A percentile compares a stretch with the other conserved stretches of the same genome.
Conservation (phyloP, 1,284 basidiomycete species). For the Austropuccinia psidii region DNA sequence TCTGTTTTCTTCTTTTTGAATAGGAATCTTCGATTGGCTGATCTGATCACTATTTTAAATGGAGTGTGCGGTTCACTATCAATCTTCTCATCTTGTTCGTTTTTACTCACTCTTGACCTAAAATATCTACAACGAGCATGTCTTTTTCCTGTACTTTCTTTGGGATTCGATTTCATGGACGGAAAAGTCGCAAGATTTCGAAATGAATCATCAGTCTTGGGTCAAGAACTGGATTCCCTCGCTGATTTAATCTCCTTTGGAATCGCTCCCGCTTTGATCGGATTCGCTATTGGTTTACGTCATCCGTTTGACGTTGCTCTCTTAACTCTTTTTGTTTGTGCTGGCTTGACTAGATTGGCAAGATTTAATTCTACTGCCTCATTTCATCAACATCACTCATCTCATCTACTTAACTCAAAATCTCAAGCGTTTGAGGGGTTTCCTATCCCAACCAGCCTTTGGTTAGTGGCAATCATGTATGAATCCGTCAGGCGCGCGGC, state of each 20-base stretch:
- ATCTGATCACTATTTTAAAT: conserved; percentile 99
- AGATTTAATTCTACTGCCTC: conserved; percentile 98
- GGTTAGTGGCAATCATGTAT: conserved; percentile 69
- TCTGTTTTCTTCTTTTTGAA: not conserved
- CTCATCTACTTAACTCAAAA: not conserved
- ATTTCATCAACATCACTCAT: conserved; percentile 83
- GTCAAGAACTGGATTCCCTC: conserved; percentile 93
- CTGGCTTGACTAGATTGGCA: conserved; percentile 88
- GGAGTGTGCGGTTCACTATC: conserved; percentile 97
- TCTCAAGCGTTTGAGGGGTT: conserved; percentile 71
- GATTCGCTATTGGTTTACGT: conserved; percentile 81
- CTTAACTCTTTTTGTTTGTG: conserved; percentile 85
- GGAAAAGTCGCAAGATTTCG: conserved; percentile 97
- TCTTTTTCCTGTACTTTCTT: conserved; percentile 80
- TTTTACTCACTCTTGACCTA: conserved; percentile 72
- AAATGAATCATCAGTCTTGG: conserved; percentile 89
- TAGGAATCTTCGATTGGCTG: conserved; percentile 95
- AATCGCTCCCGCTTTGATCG: conserved; percentile 85
- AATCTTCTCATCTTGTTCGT: conserved; percentile 82
- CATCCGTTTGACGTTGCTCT: conserved; percentile 79
- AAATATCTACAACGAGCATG: conserved; percentile 77
- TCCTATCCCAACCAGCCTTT: conserved; percentile 86
- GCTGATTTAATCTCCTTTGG: conserved; percentile 97
- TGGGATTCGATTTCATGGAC: conserved; percentile 96
- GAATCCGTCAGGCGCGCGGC: conserved; percentile 75